phyloP scores from a whole-genome alignment of 345 rosid species.

The Noccaea caerulescens region DNA sequence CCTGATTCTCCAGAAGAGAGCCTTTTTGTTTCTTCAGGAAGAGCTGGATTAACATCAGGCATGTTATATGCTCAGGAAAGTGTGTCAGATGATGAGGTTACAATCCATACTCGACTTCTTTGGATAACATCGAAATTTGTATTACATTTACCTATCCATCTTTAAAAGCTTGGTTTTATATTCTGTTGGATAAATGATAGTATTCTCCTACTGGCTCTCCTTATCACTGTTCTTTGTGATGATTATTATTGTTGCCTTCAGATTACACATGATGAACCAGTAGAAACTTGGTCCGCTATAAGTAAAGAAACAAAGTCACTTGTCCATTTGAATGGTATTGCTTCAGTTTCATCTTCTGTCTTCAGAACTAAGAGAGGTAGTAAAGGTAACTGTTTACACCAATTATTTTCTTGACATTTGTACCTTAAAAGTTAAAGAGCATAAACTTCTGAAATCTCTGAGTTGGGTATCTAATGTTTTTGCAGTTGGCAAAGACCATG shows the following conservation, averaged over 20 bases:
- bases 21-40: constrained; percentile 34
- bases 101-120: not conserved
- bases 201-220: constrained; percentile 13
- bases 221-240: constrained; percentile 15
- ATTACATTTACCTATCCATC: not conserved
- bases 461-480: constrained; percentile 22
- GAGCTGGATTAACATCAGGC: constrained; percentile 32
- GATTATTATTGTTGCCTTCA: constrained; percentile 31
- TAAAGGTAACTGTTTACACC: constrained; percentile 48
- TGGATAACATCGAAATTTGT: not conserved
- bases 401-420: not conserved
- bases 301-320: constrained; percentile 50
- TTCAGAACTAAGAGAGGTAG: constrained; percentile 45
- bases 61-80: constrained; percentile 42
- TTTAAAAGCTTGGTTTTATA: not conserved
- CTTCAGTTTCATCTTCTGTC: constrained; percentile 40
- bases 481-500: constrained; percentile 48
- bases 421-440: not conserved
- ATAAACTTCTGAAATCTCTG: constrained; percentile 8
- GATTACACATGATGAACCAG: constrained; percentile 42
- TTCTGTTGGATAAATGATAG: constrained; percentile 13
- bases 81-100: constrained; percentile 46
- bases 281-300: constrained; percentile 42
- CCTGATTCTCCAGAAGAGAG: constrained; percentile 60
- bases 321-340: constrained; percentile 45